Percentiles rank a stretch among this genome's conserved stretches.
Evolutionary conservation across 2,329 filamentous ascomycete species (phyloP).

Genomic region (Thielaviopsis ethacetica): DNA sequence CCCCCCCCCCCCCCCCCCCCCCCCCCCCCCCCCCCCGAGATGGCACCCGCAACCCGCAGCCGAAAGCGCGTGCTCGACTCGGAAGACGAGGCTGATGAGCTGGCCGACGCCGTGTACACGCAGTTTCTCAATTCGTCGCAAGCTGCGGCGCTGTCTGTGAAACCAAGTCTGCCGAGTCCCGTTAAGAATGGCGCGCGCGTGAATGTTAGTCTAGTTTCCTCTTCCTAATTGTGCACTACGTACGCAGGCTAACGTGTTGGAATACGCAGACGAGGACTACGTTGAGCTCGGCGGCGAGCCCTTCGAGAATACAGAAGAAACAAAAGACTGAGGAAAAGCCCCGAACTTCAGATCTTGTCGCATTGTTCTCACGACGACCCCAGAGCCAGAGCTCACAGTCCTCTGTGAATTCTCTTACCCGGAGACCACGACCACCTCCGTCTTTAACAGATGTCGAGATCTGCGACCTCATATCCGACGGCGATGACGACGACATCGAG

Average conservation of each 20-base stretch:
- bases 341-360: slow-evolving; percentile 38
- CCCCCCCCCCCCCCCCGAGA: slow-evolving; percentile 16
- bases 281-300: slow-evolving; percentile 29
- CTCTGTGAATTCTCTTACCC: neutral
- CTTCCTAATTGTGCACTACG: neutral
- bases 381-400: slow-evolving; percentile 22
- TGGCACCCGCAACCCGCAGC: slow-evolving; percentile 43
- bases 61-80: slow-evolving; percentile 36
- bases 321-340: slow-evolving; percentile 31
- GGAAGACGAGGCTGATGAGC: slow-evolving; percentile 33
- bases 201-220: slow-evolving; percentile 6
- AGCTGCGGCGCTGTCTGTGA: slow-evolving; percentile 18
- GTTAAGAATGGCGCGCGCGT: slow-evolving; percentile 18
- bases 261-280: slow-evolving; percentile 12
- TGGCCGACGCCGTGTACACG: slow-evolving; percentile 29
- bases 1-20: too few relatives aligned
- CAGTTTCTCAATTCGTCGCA: slow-evolving; percentile 40
- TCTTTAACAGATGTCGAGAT: slow-evolving; percentile 14
- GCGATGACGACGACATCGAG: slow-evolving; percentile 16
- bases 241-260: slow-evolving; percentile 3
- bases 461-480: slow-evolving; percentile 43
- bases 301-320: slow-evolving; percentile 25
- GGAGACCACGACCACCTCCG: slow-evolving; percentile 14
- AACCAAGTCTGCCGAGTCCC: slow-evolving; percentile 26
- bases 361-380: slow-evolving; percentile 45